Base-by-base conservation (phyloP, 805 yeast genomes). In the Metschnikowia dekortorum region DNA sequence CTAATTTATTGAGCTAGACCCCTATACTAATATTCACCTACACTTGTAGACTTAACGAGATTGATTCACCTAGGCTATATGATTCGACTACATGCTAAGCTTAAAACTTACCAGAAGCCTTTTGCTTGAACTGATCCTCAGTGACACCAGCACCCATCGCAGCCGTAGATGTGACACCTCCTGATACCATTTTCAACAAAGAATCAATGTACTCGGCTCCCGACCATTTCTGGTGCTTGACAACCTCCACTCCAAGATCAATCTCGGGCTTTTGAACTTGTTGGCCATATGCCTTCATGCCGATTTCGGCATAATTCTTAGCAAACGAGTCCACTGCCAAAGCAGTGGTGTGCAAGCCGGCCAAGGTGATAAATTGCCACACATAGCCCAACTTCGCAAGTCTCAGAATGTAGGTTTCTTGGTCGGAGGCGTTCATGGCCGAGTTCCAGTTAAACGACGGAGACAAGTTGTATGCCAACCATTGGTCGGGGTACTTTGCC, bases 91-190 rank as follows among this genome's bases (percentile, higher is more conserved):
- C 38, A 18, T 29, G 32, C 45, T 42, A 32, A 41, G 40, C 43
- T 53, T 60, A 59, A 48, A 60, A 44, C 57, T 60, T 59, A 4
- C 55, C 57, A 28, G 52, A 39, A 49, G 49, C 39, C 44, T 58
- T 54, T 31, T 65, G 69, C 62, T 86, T 87, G 76, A 92, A 92
- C 74, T 92, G 98, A 60, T 87, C 95, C 75, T 92, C 98, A 49
- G 98, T 92, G 59, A 92, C 97, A 76, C 98, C 98, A 54, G 85
- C 85, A 65, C 97, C 97, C 97, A 92, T 92, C 44, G 98, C 97
- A 58, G 97, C 96, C 44, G 98, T 92, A 16, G 96, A 85, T 46
- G 91, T 79, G 51, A 91, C 87, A 74, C 98, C 98, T 62, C 97
- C 97, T 50, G 94, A 85, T 28, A 90, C 94, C 71, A 89, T 77